Conservation (phyloP, 352 stramenopile genomes). For the Halophytophthora polymorphica region DNA sequence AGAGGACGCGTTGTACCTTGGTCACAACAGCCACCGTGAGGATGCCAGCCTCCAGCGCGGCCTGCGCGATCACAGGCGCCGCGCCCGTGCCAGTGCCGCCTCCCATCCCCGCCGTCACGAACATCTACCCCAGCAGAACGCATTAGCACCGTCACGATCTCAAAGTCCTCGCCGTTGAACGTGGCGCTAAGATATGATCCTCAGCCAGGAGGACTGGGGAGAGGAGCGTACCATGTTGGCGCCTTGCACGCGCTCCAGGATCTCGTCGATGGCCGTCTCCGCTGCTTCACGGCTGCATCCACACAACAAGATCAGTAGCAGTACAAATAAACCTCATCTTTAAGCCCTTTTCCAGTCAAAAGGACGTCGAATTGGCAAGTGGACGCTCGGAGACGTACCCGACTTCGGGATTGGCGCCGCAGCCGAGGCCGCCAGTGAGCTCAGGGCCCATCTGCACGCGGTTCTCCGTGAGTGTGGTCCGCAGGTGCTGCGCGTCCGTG, state of each 20-base stretch:
- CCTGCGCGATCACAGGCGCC: constrained; percentile 79
- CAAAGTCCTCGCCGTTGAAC: neutral
- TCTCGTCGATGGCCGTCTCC: constrained; percentile 77
- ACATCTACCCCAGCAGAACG: constrained; percentile 52
- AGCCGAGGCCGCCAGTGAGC: constrained; percentile 78
- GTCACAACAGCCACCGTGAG: constrained; percentile 86
- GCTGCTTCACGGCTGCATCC: constrained; percentile 60
- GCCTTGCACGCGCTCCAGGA: constrained; percentile 79
- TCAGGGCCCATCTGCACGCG: constrained; percentile 88
- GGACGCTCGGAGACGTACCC: constrained; percentile 29
- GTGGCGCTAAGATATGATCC: neutral
- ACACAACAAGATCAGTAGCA: too few species aligned
- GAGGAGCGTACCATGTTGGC: constrained; percentile 74
- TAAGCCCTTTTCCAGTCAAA: too few species aligned
- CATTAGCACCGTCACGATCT: neutral
- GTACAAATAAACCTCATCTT: too few species aligned
- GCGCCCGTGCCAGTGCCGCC: constrained; percentile 82
- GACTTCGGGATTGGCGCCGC: constrained; percentile 79
- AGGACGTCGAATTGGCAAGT: neutral
- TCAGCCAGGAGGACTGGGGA: neutral
- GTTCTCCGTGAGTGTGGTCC: constrained; percentile 89
- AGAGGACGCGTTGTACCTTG: constrained; percentile 45
- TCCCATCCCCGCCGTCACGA: constrained; percentile 85
- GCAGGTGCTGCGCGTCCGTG: constrained; percentile 89
- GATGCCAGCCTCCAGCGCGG: constrained; percentile 78